Percentiles rank a stretch among this genome's conserved stretches.
These are phyloP conservation scores for Moringa oleifera DNA, from an alignment of 345 rosid genomes.

Conservation along the genomic window DNA sequence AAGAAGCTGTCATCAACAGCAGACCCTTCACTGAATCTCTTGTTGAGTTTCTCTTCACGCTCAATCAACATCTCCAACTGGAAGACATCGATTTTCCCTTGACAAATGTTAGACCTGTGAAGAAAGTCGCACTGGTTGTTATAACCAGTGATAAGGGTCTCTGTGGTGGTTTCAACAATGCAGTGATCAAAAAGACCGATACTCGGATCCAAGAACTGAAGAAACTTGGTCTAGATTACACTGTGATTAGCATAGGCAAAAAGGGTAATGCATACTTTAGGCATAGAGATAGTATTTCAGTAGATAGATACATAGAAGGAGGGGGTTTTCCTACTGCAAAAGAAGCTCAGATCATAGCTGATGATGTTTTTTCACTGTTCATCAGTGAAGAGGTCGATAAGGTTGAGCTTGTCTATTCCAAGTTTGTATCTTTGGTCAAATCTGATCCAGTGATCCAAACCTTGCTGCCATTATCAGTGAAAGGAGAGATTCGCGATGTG, in stretches of 20 bases:
- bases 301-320: constrained; percentile 50
- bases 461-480: constrained; percentile 49
- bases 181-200: constrained; percentile 54
- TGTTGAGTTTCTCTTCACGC: constrained; percentile 41
- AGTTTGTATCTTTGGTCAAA: constrained; percentile 73
- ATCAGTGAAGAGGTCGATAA: constrained; percentile 80
- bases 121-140: constrained; percentile 69
- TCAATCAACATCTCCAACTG: constrained; percentile 44
- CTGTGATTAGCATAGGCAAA: constrained; percentile 71
- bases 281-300: constrained; percentile 39
- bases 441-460: constrained; percentile 74
- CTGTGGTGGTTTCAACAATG: constrained; percentile 83
- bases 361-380: constrained; percentile 69
- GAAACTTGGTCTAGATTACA: constrained; percentile 49
- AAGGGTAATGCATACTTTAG: constrained; percentile 74
- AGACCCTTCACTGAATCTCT: constrained; percentile 71
- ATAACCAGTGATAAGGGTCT: constrained; percentile 66
- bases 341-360: constrained; percentile 84
- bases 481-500: constrained; percentile 56
- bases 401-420: constrained; percentile 74
- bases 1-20: constrained; percentile 72
- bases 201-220: constrained; percentile 50
- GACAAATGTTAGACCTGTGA: constrained; percentile 57
- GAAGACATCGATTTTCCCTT: constrained; percentile 75
- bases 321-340: constrained; percentile 62